Evolutionary conservation across 2,329 filamentous ascomycete genomes (phyloP).

Genomic region (Phaeoacremonium minimum): DNA sequence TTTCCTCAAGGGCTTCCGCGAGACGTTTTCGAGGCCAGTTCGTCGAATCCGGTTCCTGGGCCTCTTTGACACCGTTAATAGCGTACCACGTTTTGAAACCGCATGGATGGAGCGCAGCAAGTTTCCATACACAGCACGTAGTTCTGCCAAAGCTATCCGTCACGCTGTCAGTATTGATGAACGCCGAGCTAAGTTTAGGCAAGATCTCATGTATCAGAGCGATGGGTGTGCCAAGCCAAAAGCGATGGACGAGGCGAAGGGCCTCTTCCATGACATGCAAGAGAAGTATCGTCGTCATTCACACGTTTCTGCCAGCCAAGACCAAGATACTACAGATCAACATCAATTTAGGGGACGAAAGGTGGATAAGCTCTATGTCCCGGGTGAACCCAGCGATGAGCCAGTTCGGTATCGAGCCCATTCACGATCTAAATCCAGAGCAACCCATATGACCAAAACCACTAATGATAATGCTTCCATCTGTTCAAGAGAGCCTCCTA

Average conservation of each 20-base stretch:
- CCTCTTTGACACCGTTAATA: constrained; percentile 79
- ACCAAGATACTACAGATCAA: no score
- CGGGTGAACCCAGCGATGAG: constrained; percentile 8
- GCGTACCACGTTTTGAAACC: constrained; percentile 71
- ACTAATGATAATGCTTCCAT: constrained; percentile 21
- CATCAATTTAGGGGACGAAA: no score
- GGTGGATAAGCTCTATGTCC: constrained; percentile 1
- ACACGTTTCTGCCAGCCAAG: not conserved
- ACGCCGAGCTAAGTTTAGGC: constrained; percentile 66
- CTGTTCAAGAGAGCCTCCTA: no score
- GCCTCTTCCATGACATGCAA: constrained; percentile 17
- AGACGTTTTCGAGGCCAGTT: constrained; percentile 75
- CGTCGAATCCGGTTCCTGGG: constrained; percentile 72
- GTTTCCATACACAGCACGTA: constrained; percentile 64
- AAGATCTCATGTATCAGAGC: constrained; percentile 61
- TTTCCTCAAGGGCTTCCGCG: constrained; percentile 75
- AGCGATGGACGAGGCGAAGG: constrained; percentile 2
- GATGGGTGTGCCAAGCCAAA: constrained; percentile 13
- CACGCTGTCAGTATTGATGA: constrained; percentile 71
- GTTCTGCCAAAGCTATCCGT: constrained; percentile 56
- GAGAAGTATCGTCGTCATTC: constrained; percentile 28
- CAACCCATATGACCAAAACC: constrained; percentile 17
- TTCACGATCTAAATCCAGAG: constrained; percentile 19
- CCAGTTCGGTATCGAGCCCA: constrained; percentile 37
- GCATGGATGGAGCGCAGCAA: constrained; percentile 75